Evolutionary conservation across 371 early-diverging fungal species (phyloP).

Genomic region (Parasitella parasitica): DNA sequence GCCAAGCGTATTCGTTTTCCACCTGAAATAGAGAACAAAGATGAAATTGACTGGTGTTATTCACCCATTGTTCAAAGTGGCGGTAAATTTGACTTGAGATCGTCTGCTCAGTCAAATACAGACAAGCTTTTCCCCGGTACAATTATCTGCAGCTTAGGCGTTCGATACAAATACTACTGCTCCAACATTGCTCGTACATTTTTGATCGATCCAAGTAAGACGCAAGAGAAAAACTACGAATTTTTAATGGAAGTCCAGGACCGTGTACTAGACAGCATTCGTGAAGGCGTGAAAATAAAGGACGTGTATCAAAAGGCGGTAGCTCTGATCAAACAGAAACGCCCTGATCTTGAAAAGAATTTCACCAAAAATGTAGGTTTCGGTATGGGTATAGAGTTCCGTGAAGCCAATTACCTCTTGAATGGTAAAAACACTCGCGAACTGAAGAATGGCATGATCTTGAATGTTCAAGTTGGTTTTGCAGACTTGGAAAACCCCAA

Average conservation of each 20-base stretch:
- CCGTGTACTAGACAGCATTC: constrained; percentile 67
- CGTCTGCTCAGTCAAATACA: constrained; percentile 76
- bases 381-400: constrained; percentile 94
- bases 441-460: constrained; percentile 81
- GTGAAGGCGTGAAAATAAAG: constrained; percentile 75
- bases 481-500: constrained; percentile 78
- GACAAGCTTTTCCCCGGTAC: constrained; percentile 82
- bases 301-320: constrained; percentile 77
- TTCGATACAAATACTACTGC: constrained; percentile 93
- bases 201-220: constrained; percentile 88
- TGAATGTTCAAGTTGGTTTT: constrained; percentile 86
- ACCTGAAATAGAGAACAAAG: constrained; percentile 50
- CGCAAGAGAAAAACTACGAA: constrained; percentile 89
- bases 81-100: constrained; percentile 86
- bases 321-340: constrained; percentile 67
- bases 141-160: constrained; percentile 89
- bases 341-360: constrained; percentile 83
- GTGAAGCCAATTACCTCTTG: constrained; percentile 80
- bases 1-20: constrained; percentile 67
- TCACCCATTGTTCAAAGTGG: constrained; percentile 97
- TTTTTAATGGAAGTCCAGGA: constrained; percentile 85
- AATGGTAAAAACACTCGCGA: constrained; percentile 67
- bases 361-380: constrained; percentile 91
- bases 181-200: constrained; percentile 93
- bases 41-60: constrained; percentile 89